phyloP scores from a whole-genome alignment of 2,329 filamentous ascomycete genomes.

The Zymoseptoria tritici region DNA sequence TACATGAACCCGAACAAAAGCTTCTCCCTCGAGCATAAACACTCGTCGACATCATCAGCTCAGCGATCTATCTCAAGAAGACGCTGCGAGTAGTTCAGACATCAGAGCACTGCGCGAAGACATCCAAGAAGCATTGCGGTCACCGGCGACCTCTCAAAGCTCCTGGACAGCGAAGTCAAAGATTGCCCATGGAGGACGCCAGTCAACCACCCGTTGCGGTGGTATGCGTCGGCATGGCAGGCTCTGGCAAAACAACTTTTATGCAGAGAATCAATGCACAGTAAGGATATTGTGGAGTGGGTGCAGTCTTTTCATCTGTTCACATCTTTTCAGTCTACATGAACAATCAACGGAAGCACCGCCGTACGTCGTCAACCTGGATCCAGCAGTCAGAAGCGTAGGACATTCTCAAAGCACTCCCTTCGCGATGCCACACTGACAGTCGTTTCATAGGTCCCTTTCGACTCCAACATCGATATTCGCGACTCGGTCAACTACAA shows the following conservation, averaged over 20 bases:
- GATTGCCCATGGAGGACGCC: slow-evolving; percentile 8
- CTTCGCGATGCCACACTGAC: neutral
- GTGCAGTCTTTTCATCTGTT: neutral
- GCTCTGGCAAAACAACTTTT: slow-evolving; percentile 98
- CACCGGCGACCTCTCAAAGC: neutral
- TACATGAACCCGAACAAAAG: slow-evolving; percentile 1
- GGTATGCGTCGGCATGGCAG: slow-evolving; percentile 96
- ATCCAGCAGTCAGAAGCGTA: slow-evolving; percentile 76
- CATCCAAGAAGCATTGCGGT: no score
- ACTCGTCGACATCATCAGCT: neutral
- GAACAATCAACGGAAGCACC: slow-evolving; percentile 56
- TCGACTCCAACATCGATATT: slow-evolving; percentile 97
- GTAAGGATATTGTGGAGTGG: neutral
- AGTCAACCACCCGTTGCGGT: slow-evolving; percentile 60
- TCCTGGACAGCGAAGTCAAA: neutral
- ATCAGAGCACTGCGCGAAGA: neutral
- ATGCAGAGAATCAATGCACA: slow-evolving; percentile 97
- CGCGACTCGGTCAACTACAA: slow-evolving; percentile 99
- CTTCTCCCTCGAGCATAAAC: slow-evolving; percentile 1
- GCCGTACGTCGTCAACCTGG: slow-evolving; percentile 94
- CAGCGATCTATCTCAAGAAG: neutral
- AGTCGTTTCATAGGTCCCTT: slow-evolving; percentile 55
- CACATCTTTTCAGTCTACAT: slow-evolving; percentile 50
- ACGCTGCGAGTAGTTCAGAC: neutral
- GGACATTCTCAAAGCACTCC: neutral